Evolutionary conservation across 495 filamentous ascomycete genomes (phyloP).

Genomic region (Sabuloglossum arenarium): DNA sequence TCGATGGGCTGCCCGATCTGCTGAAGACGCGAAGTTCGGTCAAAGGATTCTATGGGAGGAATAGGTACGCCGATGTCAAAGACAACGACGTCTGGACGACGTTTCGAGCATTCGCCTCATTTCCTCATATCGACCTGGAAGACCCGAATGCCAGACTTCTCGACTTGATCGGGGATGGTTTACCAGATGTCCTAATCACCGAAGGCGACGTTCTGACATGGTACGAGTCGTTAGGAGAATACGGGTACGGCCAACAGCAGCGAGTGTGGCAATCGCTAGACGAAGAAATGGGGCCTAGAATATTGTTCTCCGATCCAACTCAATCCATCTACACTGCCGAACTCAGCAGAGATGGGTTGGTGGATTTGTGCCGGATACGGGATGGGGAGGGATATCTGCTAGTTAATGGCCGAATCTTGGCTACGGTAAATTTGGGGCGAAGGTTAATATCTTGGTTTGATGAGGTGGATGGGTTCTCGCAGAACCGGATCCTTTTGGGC

Average conservation of each 20-base stretch:
- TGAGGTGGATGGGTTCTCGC: conserved; percentile 6
- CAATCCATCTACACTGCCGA: background rate
- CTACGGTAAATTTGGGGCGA: conserved; percentile 16
- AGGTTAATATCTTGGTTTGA: conserved; percentile 15
- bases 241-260: background rate
- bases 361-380: background rate
- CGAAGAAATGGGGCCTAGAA: background rate
- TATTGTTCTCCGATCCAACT: background rate
- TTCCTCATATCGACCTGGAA: background rate
- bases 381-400: background rate
- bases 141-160: conserved; percentile 6
- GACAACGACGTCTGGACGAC: background rate
- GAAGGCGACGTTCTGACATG: conserved; percentile 6
- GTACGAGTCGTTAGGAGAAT: conserved; percentile 7
- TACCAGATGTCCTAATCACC: conserved; percentile 12
- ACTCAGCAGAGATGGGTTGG: background rate
- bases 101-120: conserved; percentile 3
- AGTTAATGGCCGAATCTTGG: conserved; percentile 20
- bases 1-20: background rate
- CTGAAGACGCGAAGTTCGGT: background rate
- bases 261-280: background rate
- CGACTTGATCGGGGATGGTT: conserved; percentile 16
- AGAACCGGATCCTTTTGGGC: conserved; percentile 6
- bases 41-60: background rate
- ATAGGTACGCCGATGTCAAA: background rate